Conservation (phyloP, 345 rosid species). For the Heritiera fomes region DNA sequence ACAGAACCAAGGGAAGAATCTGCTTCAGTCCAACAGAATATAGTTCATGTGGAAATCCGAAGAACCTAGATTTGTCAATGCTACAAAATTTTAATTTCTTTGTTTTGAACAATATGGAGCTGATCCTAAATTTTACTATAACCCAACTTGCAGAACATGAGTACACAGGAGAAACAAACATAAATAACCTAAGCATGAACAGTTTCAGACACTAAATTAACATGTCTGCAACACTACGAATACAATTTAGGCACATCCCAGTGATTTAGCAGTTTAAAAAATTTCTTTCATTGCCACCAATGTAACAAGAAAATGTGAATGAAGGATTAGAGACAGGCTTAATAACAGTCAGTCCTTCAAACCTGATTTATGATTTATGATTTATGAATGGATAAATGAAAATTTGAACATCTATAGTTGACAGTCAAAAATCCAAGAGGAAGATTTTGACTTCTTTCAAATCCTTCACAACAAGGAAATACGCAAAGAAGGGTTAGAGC, state of each 20-base stretch:
- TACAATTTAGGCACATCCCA: background rate
- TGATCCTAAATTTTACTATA: background rate
- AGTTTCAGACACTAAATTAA: background rate
- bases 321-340: background rate
- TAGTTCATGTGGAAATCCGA: background rate
- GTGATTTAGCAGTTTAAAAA: background rate
- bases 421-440: background rate
- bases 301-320: conserved; percentile 1
- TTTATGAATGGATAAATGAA: background rate
- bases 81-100: background rate
- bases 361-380: background rate
- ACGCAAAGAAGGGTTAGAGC: background rate
- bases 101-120: background rate
- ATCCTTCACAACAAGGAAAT: background rate
- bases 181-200: background rate
- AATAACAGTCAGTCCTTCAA: background rate
- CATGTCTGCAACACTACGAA: background rate
- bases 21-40: background rate
- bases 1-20: background rate
- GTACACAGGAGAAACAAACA: background rate
- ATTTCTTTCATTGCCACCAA: background rate
- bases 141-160: background rate
- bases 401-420: background rate
- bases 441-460: background rate
- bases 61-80: background rate